Evolutionary conservation across 2,329 filamentous ascomycete genomes (phyloP).

Genomic region (Raffaelea ambrosiae): DNA sequence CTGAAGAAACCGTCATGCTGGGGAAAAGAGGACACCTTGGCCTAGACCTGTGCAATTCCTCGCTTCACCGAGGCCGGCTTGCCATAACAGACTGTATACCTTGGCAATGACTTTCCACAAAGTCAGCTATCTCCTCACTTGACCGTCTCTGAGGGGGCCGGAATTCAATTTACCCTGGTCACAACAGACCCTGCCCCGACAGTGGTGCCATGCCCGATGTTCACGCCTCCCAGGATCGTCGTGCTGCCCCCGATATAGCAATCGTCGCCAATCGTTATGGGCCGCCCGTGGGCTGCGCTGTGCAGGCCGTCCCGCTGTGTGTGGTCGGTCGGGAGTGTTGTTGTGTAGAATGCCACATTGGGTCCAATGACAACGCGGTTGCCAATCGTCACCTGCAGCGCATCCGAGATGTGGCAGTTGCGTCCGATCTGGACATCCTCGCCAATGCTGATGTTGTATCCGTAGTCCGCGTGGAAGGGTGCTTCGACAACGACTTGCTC

Average conservation of each 20-base stretch:
- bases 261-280: conserved; percentile 75
- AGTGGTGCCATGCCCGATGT: conserved; percentile 68
- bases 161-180: conserved; percentile 48
- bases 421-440: conserved; percentile 76
- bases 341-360: conserved; percentile 78
- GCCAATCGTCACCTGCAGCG: conserved; percentile 75
- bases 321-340: conserved; percentile 63
- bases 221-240: conserved; percentile 69
- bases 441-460: conserved; percentile 86
- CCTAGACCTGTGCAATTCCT: conserved; percentile 7
- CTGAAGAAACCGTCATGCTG: neutral
- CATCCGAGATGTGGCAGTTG: conserved; percentile 79
- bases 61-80: conserved; percentile 14
- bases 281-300: conserved; percentile 60
- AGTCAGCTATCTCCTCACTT: conserved; percentile 2
- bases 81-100: conserved; percentile 15
- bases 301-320: conserved; percentile 65
- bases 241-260: conserved; percentile 75
- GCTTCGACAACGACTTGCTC: conserved; percentile 71
- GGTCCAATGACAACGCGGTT: conserved; percentile 69
- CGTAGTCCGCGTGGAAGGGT: conserved; percentile 89
- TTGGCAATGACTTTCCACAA: conserved; percentile 10
- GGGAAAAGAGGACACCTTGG: neutral
- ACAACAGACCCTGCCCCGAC: conserved; percentile 81
- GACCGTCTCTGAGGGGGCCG: neutral